Evolutionary conservation across 2,329 filamentous ascomycete genomes (phyloP), one percentile per base, ranked within the genome.

Genomic region (Pseudohalonectria lignicola): DNA sequence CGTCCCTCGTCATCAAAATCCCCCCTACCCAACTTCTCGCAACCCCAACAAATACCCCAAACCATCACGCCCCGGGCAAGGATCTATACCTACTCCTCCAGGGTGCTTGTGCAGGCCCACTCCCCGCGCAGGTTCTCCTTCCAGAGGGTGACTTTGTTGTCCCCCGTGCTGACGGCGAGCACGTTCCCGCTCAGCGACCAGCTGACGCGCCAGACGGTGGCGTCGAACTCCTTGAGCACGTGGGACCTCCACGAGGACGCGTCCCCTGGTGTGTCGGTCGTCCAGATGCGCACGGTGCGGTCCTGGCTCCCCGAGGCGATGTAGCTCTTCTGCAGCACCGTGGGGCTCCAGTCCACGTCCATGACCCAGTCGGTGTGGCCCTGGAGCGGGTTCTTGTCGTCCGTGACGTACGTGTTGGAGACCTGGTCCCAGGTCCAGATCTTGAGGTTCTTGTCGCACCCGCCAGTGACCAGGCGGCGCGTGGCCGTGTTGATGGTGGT

Each of bases 131-230:
- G 67, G 58, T 94, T 94, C 74, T 98, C 92, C 74, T 96, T 98
- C 90, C 90, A 98, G 59, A 98, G 63, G 39, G 82, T 93, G 40
- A 98, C 88, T 66, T 93, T 88, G 70, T 98, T 98, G 63, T 98
- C 90, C 19, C 83, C 86, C 29, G 86, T 86, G 55, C 84, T 92
- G 45, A 95, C 86, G 9, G 92, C 92, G 51, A 98, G 70, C 16
- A 96, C 88, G 57, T 98, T 98, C 37, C 92, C 92, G 60, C 86
- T 94, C 55, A 96, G 69, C 51, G 87, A 94, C 92, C 92, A 98
- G 70, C 86, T 95, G 33, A 95, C 92, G 40, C 92, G 79, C 92
- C 92, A 98, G 42, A 94, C 75, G 34, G 88, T 81, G 4, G 82
- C 79, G 44, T 95, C 90, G 50, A 98, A 94, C 29, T 38, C 36